A percentile compares a stretch with the other conserved stretches of the same genome.
Evolutionary conservation across 2,329 filamentous ascomycete species (phyloP).

Genomic region (Colletotrichum filicis): DNA sequence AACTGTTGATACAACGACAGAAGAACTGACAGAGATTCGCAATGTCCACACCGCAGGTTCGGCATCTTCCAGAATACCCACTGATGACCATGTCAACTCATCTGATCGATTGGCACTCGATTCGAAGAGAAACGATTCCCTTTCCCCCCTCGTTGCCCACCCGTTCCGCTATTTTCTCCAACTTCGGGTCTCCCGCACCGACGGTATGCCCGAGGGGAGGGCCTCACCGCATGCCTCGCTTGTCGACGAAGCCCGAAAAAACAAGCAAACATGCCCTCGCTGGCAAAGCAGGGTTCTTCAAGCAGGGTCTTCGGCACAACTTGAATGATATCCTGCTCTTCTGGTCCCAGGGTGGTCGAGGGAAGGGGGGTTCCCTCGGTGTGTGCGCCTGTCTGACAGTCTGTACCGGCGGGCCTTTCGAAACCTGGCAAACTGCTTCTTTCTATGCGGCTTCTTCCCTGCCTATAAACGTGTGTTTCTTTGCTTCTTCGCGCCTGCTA

Average conservation of each 20-base stretch:
- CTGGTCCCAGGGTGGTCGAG: background rate
- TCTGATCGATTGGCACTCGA: background rate
- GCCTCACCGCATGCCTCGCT: conserved; percentile 1
- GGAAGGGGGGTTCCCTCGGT: background rate
- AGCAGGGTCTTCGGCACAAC: background rate
- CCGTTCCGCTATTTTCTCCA: background rate
- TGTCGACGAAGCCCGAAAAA: background rate
- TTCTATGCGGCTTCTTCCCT: background rate
- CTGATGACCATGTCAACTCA: background rate
- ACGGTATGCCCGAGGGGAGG: background rate
- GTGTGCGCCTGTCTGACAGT: background rate
- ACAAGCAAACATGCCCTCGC: background rate
- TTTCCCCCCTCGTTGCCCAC: background rate
- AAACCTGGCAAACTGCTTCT: background rate
- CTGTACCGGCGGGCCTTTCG: background rate
- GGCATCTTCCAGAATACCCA: background rate
- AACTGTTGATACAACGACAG: background rate
- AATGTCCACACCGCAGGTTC: conserved; percentile 24
- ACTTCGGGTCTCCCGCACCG: background rate
- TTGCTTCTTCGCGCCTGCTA: background rate
- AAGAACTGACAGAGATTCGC: background rate
- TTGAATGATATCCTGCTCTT: background rate
- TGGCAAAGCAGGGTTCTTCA: background rate
- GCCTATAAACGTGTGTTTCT: background rate
- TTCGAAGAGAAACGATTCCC: background rate